phyloP scores from a whole-genome alignment of 2,329 filamentous ascomycete species.

The Botrytis aclada region DNA sequence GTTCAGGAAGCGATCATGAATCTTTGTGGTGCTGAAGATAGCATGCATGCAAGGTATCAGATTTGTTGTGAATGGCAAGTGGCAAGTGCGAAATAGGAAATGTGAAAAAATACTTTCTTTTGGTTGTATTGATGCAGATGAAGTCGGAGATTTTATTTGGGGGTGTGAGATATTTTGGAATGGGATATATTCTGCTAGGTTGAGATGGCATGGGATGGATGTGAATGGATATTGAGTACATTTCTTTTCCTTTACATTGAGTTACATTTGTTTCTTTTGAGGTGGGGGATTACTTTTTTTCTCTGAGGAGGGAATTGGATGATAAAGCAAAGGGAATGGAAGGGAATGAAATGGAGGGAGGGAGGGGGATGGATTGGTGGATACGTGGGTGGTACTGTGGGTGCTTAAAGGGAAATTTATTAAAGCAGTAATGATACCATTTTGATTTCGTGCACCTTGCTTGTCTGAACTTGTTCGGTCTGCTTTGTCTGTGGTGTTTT shows the following conservation, averaged over 20 bases:
- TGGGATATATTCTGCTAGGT: not conserved
- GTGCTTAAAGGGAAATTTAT: not conserved
- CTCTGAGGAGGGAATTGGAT: not conserved
- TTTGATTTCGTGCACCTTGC: not conserved
- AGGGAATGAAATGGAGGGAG: not conserved
- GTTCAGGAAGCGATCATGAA: not conserved
- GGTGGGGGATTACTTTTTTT: not conserved
- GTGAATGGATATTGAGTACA: not conserved
- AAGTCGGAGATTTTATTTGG: not conserved
- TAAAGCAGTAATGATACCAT: conserved; percentile 17
- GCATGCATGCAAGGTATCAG: not conserved
- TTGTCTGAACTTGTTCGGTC: not conserved
- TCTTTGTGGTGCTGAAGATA: not conserved
- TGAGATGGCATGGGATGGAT: not conserved
- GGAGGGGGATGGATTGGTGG: not conserved
- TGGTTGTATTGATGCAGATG: not conserved
- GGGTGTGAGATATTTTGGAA: not conserved
- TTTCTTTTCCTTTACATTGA: not conserved
- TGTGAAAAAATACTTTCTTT: not conserved
- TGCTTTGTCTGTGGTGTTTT: not conserved
- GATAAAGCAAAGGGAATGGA: not conserved
- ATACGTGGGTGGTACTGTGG: not conserved
- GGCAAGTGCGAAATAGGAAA: not conserved
- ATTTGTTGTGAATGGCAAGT: not conserved
- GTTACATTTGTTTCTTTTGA: not conserved